Evolutionary conservation across 1,139 yeast genomes (phyloP), one percentile per base, ranked within the genome.

Genomic region (Geotrichum macrosporum): DNA sequence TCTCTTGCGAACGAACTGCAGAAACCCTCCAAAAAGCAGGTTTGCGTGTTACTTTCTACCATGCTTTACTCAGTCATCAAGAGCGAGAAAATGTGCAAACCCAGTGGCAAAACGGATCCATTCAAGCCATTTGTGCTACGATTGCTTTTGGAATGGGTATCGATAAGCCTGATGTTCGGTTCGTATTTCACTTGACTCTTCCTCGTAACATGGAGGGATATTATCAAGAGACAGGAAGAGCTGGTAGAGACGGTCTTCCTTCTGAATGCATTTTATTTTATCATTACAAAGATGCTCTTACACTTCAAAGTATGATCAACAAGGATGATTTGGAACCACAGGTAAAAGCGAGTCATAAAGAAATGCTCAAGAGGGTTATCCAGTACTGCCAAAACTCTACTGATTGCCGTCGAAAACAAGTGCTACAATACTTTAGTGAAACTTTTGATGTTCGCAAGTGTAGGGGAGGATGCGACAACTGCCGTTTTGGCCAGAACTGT

Each of bases 91-190:
- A 66, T 4, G 78, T 87, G 19, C 98, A 94, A 64, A 70, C 70
- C 26, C 72, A 70, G 40, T 94, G 99, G 99, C 98, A 94, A 62
- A 64, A 69, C 1, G 84, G 84, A 50, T 64, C 67, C 20, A 68
- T 81, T 16, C 84, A 80, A 59, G 81, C 89, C 1, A 87, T 92
- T 10, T 92, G 97, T 68, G 98, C 98, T 0, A 92, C 98, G 0
- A 86, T 92, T 56, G 98, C 97, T 0, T 92, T 92, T 72, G 98
- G 98, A 29, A 92, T 92, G 97, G 98, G 98, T 46, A 92, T 92
- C 51, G 98, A 92, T 68, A 92, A 92, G 63, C 88, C 96, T 0
- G 94, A 92, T 65, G 98, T 92, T 6, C 69, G 98, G 45, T 89
- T 77, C 70, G 97, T 92, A 3, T 80, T 86, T 44, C 98, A 92